These are phyloP conservation scores for Pythium folliculosum DNA, from an alignment of 352 stramenopile genomes.

Conservation along the genomic window DNA sequence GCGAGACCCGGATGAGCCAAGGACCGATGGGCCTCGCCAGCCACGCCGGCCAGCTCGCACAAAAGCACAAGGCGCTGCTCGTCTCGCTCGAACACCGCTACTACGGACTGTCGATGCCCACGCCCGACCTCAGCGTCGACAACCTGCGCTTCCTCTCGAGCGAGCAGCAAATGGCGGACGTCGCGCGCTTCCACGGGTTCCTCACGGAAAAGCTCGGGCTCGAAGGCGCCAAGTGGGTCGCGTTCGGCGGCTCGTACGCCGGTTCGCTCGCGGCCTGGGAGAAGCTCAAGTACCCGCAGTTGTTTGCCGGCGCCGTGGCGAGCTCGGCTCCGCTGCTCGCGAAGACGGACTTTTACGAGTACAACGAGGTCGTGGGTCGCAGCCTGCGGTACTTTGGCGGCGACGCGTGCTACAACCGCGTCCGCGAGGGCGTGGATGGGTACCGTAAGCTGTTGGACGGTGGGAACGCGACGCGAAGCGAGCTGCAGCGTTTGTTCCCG, in stretches of 20 bases:
- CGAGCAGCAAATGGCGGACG: slow-evolving; percentile 89
- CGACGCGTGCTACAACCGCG: slow-evolving; percentile 72
- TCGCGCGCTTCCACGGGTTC: slow-evolving; percentile 89
- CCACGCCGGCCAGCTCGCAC: slow-evolving; percentile 42
- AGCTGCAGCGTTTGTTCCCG: slow-evolving; percentile 46
- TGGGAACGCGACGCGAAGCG: slow-evolving; percentile 40
- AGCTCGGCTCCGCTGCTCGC: slow-evolving; percentile 91
- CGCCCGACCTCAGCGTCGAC: slow-evolving; percentile 60
- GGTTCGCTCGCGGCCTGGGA: slow-evolving; percentile 93
- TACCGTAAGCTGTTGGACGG: slow-evolving; percentile 60
- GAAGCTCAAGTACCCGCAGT: slow-evolving; percentile 91
- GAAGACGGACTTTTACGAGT: slow-evolving; percentile 81
- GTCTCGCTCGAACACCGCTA: slow-evolving; percentile 95
- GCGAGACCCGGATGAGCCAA: slow-evolving; percentile 31
- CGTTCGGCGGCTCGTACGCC: slow-evolving; percentile 94
- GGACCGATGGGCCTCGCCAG: slow-evolving; percentile 66
- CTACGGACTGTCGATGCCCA: slow-evolving; percentile 93
- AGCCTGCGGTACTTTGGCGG: slow-evolving; percentile 79
- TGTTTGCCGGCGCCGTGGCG: slow-evolving; percentile 91
- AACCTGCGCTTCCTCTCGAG: slow-evolving; percentile 90
- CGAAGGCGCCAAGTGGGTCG: slow-evolving; percentile 80
- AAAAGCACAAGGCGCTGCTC: slow-evolving; percentile 72
- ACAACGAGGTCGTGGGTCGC: slow-evolving; percentile 86
- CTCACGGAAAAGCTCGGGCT: slow-evolving; percentile 67
- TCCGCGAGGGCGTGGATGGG: slow-evolving; percentile 53